Evolutionary conservation across 768 basidiomycete species (phyloP), one percentile per base, ranked within the genome.

Genomic region (Leucosporidium scottii): DNA sequence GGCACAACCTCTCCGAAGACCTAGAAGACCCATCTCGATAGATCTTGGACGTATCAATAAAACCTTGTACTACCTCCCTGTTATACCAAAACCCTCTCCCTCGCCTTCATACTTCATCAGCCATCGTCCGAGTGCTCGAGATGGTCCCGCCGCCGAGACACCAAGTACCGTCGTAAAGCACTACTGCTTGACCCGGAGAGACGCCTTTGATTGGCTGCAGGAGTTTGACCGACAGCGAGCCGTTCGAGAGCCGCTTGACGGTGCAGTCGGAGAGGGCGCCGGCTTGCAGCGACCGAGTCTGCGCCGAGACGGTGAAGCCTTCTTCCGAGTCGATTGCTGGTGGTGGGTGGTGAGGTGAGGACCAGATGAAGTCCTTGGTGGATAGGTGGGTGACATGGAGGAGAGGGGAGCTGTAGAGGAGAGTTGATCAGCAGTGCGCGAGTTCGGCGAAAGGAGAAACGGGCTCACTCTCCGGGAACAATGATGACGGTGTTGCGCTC

Each of bases 131-230:
- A 7, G 67, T 70, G 4, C 21, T 27, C 1, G 39, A 69, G 59
- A 96, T 92, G 9, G 82, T 78, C 39, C 91, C 93, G 74, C 87
- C 88, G 3, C 93, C 93, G 36, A 94, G 80, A 77, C 91, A 93
- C 86, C 87, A 87, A 55, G 85, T 82, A 3, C 81, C 85, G 64
- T 85, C 82, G 78, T 86, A 96, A 3, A 94, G 71, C 0, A 84
- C 86, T 9, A 86, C 87, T 34, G 89, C 84, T 78, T 97, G 93
- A 1, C 93, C 93, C 0, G 86, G 84, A 0, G 90, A 82, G 21
- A 92, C 85, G 9, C 85, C 87, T 51, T 84, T 83, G 59, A 88
- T 81, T 0, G 87, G 85, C 47, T 82, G 77, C 49, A 82, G 81
- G 70, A 89, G 87, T 0, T 78, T 74, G 54, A 91, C 81, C 4